Conservation (phyloP, 2,329 filamentous ascomycete genomes). For the Epicoccum nigrum region DNA sequence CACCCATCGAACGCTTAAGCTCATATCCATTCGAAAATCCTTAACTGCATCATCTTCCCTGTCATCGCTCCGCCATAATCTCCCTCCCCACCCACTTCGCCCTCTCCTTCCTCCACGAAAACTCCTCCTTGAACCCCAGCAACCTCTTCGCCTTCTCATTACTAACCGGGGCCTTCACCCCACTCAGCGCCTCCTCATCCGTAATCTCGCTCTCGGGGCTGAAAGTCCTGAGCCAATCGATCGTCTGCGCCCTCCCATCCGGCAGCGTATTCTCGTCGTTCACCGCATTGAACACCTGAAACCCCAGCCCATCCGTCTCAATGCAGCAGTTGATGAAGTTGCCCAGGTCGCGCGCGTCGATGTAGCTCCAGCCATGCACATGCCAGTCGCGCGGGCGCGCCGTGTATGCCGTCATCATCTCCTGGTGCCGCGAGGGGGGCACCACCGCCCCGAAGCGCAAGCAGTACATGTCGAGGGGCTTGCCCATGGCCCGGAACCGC, state of each 20-base stretch:
- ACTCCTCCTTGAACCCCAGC: constrained; percentile 63
- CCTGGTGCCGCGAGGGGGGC: constrained; percentile 61
- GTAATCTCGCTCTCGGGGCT: constrained; percentile 58
- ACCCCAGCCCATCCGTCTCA: constrained; percentile 62
- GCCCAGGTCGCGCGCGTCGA: constrained; percentile 65
- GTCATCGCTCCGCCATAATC: background rate
- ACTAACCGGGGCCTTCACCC: constrained; percentile 60
- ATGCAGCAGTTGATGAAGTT: constrained; percentile 63
- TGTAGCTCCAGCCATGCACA: constrained; percentile 66
- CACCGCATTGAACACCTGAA: constrained; percentile 67
- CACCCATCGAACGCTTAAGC: no score
- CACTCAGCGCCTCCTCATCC: constrained; percentile 58
- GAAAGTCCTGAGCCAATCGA: constrained; percentile 56
- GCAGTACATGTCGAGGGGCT: constrained; percentile 61
- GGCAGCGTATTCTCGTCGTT: constrained; percentile 63
- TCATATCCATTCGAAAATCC: no score
- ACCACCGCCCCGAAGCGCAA: constrained; percentile 66
- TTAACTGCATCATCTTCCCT: no score
- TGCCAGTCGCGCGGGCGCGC: constrained; percentile 57
- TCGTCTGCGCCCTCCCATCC: constrained; percentile 47
- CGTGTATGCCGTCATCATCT: constrained; percentile 57
- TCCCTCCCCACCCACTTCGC: constrained; percentile 4
- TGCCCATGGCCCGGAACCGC: constrained; percentile 49
- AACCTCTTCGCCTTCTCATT: constrained; percentile 65
- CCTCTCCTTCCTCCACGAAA: constrained; percentile 54